A percentile compares a stretch with the other conserved stretches of the same genome.
Conservation (phyloP, 1,284 basidiomycete genomes). For the Austroboletus niveus region DNA sequence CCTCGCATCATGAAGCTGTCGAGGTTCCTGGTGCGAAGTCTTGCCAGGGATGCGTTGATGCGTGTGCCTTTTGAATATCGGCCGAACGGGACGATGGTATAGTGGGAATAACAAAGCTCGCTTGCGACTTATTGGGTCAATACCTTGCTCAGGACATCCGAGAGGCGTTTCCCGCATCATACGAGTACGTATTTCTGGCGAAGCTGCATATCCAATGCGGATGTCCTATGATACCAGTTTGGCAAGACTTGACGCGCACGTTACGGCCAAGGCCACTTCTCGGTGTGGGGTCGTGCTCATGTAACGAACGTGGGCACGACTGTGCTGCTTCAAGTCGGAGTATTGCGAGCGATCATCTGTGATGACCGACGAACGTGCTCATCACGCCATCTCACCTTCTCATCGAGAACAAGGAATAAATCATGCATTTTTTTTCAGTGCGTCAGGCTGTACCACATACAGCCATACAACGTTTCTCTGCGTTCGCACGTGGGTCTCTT, state of each 20-base stretch:
- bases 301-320: too few relatives aligned
- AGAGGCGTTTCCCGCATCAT: conserved; percentile 50
- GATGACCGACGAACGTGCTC: too few relatives aligned
- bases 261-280: conserved; percentile 31
- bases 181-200: conserved; percentile 56
- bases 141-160: conserved; percentile 57
- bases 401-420: too few relatives aligned
- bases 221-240: conserved; percentile 44
- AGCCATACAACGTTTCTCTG: too few relatives aligned
- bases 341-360: too few relatives aligned
- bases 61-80: background rate
- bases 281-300: too few relatives aligned
- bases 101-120: conserved; percentile 63
- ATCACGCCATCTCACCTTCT: too few relatives aligned
- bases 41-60: conserved; percentile 75
- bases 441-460: too few relatives aligned
- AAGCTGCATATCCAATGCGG: background rate
- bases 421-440: too few relatives aligned
- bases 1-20: conserved; percentile 51
- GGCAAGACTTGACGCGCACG: conserved; percentile 50
- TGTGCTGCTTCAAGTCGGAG: too few relatives aligned
- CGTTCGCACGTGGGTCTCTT: too few relatives aligned
- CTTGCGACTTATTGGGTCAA: conserved; percentile 70
- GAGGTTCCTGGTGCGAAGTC: conserved; percentile 51
- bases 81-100: conserved; percentile 6